Conservation (phyloP, 2,329 filamentous ascomycete genomes). For the Sarocladium strictum region DNA sequence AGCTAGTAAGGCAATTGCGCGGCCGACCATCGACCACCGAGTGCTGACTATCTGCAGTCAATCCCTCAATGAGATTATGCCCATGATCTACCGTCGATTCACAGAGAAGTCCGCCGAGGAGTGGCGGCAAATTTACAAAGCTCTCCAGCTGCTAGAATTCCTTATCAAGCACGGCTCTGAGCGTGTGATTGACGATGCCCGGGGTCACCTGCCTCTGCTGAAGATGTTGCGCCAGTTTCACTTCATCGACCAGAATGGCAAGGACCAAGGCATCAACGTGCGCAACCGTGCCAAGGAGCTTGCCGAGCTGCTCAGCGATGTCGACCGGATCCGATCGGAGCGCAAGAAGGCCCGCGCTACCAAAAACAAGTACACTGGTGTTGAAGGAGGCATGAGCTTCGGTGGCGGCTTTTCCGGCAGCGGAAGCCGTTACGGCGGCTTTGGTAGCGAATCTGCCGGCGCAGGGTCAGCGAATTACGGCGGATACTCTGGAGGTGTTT, state of each 20-base stretch:
- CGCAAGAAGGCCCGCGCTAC: conserved; percentile 87
- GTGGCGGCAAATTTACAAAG: conserved; percentile 99
- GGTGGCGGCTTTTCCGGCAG: conserved; percentile 51
- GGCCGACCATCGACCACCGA: conserved; percentile 6
- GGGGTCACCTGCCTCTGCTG: conserved; percentile 87
- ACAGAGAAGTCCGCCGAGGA: conserved; percentile 97
- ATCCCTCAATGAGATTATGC: conserved; percentile 98
- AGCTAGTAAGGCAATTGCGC: conserved; percentile 69
- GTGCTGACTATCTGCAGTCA: conserved; percentile 52
- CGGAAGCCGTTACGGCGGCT: conserved; percentile 72
- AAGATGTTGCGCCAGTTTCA: conserved; percentile 99
- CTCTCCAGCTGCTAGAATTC: conserved; percentile 91
- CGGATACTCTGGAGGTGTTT: conserved; percentile 67
- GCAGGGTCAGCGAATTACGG: conserved; percentile 37
- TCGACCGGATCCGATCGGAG: conserved; percentile 76
- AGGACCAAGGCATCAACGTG: conserved; percentile 97
- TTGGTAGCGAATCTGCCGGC: conserved; percentile 78
- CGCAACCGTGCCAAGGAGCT: conserved; percentile 95
- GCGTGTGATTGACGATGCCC: conserved; percentile 92
- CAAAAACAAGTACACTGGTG: conserved; percentile 91
- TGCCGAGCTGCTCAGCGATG: conserved; percentile 85
- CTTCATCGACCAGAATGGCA: conserved; percentile 92
- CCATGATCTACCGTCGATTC: conserved; percentile 98
- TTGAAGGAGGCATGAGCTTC: conserved; percentile 70
- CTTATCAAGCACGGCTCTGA: conserved; percentile 98